Conservation (phyloP, 2,329 filamentous ascomycete genomes). For the Colletotrichum sp. region DNA sequence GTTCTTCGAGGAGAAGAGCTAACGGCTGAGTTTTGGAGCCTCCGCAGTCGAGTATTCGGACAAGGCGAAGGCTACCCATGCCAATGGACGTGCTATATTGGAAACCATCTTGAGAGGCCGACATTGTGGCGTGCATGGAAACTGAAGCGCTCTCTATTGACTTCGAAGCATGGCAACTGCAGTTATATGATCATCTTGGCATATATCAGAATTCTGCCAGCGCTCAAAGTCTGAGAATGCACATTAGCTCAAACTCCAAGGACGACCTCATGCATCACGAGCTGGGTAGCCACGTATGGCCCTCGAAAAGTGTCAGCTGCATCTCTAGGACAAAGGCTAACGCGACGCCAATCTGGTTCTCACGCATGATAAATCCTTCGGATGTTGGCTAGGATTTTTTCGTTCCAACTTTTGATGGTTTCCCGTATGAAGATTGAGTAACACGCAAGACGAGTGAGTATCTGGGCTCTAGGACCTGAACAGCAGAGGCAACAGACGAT, state of each 20-base stretch:
- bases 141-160: background rate
- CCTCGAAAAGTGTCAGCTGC: slow-evolving; percentile 1
- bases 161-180: background rate
- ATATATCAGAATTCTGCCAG: background rate
- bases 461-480: background rate
- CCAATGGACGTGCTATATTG: background rate
- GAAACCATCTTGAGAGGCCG: background rate
- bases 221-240: background rate
- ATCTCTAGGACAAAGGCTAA: background rate
- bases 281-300: background rate
- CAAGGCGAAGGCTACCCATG: background rate
- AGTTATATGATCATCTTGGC: background rate
- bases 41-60: background rate
- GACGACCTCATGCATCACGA: background rate
- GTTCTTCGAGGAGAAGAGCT: background rate
- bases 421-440: background rate
- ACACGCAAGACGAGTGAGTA: background rate
- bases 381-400: background rate
- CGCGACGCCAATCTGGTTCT: slow-evolving; percentile 3
- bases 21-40: background rate
- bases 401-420: background rate
- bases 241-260: background rate
- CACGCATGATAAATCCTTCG: background rate
- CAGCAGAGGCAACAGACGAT: background rate
- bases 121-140: background rate